A percentile compares a stretch with the other conserved stretches of the same genome.
Evolutionary conservation across 2,329 filamentous ascomycete genomes (phyloP).

Genomic region (Xylaria multiplex): DNA sequence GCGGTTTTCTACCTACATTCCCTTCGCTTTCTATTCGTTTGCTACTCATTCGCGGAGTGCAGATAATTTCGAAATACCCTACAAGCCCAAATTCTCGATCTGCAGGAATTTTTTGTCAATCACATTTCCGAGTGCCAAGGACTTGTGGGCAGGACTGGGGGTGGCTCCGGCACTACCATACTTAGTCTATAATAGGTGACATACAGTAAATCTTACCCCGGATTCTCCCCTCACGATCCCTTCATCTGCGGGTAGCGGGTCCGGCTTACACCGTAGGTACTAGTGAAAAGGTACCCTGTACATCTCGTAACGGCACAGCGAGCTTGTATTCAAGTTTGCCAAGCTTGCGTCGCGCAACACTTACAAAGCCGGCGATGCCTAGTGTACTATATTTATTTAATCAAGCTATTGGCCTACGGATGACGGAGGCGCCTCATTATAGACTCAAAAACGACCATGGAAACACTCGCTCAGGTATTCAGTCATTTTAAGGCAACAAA

Average conservation of each 20-base stretch:
- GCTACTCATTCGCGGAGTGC: background rate
- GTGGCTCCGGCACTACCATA: slow-evolving; percentile 27
- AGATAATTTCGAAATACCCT: background rate
- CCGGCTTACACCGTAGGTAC: slow-evolving; percentile 27
- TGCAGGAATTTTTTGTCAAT: slow-evolving; percentile 19
- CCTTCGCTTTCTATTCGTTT: background rate
- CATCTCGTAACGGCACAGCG: slow-evolving; percentile 5
- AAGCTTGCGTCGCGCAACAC: slow-evolving; percentile 11
- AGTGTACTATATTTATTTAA: background rate
- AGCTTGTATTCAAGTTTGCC: slow-evolving; percentile 17
- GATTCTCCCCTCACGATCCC: slow-evolving; percentile 42
- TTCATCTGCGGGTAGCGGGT: slow-evolving; percentile 35
- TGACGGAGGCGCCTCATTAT: background rate
- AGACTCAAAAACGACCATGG: background rate
- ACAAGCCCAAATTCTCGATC: slow-evolving; percentile 16
- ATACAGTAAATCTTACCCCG: slow-evolving; percentile 43
- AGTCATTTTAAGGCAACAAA: background rate
- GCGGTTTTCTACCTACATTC: background rate
- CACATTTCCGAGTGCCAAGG: slow-evolving; percentile 11
- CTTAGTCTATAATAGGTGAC: slow-evolving; percentile 33
- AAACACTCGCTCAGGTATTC: background rate
- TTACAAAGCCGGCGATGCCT: no score
- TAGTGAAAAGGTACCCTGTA: slow-evolving; percentile 12
- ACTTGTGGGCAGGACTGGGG: slow-evolving; percentile 18
- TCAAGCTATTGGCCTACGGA: slow-evolving; percentile 11